Percentiles rank a stretch among this genome's conserved stretches.
Evolutionary conservation across 495 filamentous ascomycete species (phyloP).

Genomic region (Podospora pseudocomata): DNA sequence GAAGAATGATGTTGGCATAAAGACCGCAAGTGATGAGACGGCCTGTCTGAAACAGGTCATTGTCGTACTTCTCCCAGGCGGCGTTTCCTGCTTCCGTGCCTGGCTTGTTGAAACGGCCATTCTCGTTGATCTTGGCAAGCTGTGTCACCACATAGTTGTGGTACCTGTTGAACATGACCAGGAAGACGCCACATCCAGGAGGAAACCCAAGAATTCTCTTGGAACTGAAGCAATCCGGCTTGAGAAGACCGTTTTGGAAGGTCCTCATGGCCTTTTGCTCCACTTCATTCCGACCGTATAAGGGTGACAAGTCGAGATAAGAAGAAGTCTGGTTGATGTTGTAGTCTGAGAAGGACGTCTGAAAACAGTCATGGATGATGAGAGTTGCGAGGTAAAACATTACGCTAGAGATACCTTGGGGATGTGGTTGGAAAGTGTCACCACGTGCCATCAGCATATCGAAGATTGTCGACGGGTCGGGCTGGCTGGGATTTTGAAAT

Average conservation of each 20-base stretch:
- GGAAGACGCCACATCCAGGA: conserved; percentile 64
- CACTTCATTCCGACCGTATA: conserved; percentile 68
- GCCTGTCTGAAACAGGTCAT: conserved; percentile 77
- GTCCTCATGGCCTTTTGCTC: conserved; percentile 67
- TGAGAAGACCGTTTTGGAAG: conserved; percentile 68
- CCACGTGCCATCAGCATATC: conserved; percentile 48
- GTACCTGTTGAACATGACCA: conserved; percentile 67
- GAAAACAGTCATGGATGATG: conserved; percentile 68
- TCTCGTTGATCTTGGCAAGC: conserved; percentile 62
- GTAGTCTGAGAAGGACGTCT: conserved; percentile 34
- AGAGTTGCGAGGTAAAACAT: conserved; percentile 81
- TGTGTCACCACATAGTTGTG: conserved; percentile 69
- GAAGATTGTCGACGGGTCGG: conserved; percentile 69
- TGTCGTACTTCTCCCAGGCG: conserved; percentile 64
- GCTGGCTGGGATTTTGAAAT: conserved; percentile 55
- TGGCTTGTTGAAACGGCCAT: conserved; percentile 57
- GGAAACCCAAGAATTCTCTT: conserved; percentile 69
- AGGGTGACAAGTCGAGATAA: conserved; percentile 71
- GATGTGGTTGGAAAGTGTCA: conserved; percentile 50
- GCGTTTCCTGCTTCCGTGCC: conserved; percentile 38
- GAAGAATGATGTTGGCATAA: conserved; percentile 76
- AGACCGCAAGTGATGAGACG: conserved; percentile 75
- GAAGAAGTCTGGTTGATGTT: conserved; percentile 56
- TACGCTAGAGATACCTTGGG: conserved; percentile 72
- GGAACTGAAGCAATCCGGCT: conserved; percentile 70